Conservation (phyloP, 192 early-diverging fungal genomes). For the Paraglomus brasilianum region DNA sequence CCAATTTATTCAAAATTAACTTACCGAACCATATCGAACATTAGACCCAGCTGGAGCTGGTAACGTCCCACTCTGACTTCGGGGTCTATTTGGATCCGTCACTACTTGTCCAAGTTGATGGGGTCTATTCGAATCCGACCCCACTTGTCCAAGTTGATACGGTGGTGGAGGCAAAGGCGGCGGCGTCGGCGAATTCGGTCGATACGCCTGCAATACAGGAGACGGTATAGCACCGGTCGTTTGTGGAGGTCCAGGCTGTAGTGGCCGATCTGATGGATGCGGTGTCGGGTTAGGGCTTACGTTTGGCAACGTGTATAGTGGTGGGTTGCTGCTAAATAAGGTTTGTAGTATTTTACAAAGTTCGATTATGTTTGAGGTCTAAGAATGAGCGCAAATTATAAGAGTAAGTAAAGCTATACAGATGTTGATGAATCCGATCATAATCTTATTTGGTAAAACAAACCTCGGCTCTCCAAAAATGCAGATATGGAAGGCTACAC, state of each 20-base stretch:
- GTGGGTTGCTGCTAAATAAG: constrained; percentile 73
- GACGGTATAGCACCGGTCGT: constrained; percentile 23
- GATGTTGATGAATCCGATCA: too few species aligned
- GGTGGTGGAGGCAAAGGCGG: constrained; percentile 34
- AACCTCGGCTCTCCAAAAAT: constrained; percentile 68
- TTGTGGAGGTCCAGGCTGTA: constrained; percentile 39
- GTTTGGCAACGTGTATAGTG: constrained; percentile 65
- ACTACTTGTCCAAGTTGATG: too few species aligned
- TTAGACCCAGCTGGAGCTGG: background rate
- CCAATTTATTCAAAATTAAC: background rate
- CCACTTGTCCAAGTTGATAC: constrained; percentile 12
- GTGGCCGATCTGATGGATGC: constrained; percentile 34
- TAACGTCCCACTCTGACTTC: constrained; percentile 10
- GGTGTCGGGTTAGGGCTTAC: constrained; percentile 29
- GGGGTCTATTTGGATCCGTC: background rate
- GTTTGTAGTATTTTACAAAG: constrained; percentile 66
- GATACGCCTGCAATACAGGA: constrained; percentile 36
- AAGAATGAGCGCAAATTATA: too few species aligned
- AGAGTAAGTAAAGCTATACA: too few species aligned
- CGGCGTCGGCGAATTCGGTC: constrained; percentile 28
- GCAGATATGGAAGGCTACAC: constrained; percentile 83
- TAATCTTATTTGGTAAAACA: too few species aligned
- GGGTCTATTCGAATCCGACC: too few species aligned
- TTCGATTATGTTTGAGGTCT: constrained; percentile 49
- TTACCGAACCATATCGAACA: constrained; percentile 8